These are phyloP conservation scores for Botrytis fragariae DNA, from an alignment of 2,329 filamentous ascomycete species.

Conservation along the genomic window DNA sequence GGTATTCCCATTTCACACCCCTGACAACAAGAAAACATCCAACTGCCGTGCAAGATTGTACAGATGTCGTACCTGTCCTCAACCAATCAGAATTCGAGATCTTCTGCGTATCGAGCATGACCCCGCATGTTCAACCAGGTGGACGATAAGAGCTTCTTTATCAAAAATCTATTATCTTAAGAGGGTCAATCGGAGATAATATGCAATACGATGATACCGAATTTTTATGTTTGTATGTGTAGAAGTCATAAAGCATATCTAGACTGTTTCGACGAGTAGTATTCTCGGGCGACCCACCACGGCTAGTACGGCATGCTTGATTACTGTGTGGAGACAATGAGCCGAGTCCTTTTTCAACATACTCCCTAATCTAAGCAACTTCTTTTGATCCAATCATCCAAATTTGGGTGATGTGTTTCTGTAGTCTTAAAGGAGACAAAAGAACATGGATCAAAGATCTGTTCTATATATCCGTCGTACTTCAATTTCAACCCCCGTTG, in stretches of 20 bases:
- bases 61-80: not conserved
- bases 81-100: not conserved
- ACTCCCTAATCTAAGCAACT: not conserved
- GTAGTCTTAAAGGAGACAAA: not conserved
- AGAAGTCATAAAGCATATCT: not conserved
- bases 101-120: not conserved
- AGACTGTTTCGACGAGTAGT: not conserved
- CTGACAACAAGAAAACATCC: not conserved
- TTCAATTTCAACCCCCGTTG: not conserved
- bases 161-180: not conserved
- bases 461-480: not conserved
- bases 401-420: not conserved
- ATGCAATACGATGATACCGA: not conserved
- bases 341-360: not conserved
- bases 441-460: not conserved
- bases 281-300: not conserved
- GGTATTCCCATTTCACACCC: not conserved
- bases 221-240: not conserved
- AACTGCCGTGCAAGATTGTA: not conserved
- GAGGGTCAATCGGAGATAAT: not conserved
- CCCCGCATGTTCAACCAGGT: not conserved
- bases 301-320: not conserved
- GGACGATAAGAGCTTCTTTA: constrained; percentile 4
- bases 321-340: not conserved
- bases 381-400: not conserved